These are phyloP conservation scores for Pseudogymnoascus destructans DNA, from an alignment of 2,329 filamentous ascomycete species.

Conservation along the genomic window DNA sequence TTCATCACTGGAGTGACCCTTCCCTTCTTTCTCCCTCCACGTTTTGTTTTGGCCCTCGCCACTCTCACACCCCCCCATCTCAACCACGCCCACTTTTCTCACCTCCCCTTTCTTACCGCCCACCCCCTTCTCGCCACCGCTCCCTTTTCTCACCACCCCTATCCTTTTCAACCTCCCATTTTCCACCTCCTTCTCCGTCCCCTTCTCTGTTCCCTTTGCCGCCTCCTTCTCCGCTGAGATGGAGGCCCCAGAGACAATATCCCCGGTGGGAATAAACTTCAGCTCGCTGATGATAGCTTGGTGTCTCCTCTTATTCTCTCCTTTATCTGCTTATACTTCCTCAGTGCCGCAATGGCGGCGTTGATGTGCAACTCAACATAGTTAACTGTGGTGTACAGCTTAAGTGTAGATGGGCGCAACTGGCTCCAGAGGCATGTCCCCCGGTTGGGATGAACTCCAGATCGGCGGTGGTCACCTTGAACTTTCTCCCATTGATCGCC, in stretches of 20 bases:
- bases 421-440: too few species aligned
- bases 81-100: too few species aligned
- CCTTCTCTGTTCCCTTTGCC: not conserved
- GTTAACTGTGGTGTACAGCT: not conserved
- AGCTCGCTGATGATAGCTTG: not conserved
- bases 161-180: not conserved
- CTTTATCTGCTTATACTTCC: not conserved
- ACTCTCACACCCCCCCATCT: too few species aligned
- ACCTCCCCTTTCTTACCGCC: too few species aligned
- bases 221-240: not conserved
- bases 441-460: too few species aligned
- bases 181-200: not conserved
- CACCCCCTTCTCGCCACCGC: not conserved
- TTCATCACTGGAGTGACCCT: too few species aligned
- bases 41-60: too few species aligned
- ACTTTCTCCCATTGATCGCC: too few species aligned
- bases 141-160: not conserved
- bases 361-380: not conserved
- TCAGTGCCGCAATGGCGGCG: not conserved
- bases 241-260: not conserved
- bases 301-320: not conserved
- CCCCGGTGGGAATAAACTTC: not conserved
- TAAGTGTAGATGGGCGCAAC: too few species aligned
- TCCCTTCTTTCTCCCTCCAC: too few species aligned
- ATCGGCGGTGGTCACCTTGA: too few species aligned